Evolutionary conservation across 2,329 filamentous ascomycete species (phyloP), one percentile per base, ranked within the genome.

Genomic region (Apiospora koreana): DNA sequence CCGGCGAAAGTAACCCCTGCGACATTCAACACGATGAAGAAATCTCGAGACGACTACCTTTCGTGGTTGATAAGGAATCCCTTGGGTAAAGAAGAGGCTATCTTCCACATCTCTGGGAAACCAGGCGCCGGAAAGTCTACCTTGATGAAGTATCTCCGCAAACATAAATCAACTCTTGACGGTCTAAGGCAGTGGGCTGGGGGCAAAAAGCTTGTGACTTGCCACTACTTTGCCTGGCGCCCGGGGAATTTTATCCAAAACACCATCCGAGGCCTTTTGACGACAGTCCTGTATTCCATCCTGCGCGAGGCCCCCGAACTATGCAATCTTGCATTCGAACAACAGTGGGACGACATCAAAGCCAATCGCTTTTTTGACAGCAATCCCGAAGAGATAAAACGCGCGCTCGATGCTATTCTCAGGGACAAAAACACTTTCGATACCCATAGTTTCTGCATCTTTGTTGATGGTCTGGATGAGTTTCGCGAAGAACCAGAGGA

Each of bases 51-150:
- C 6, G 48, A 28, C 23, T 50, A 16, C 23, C 6, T 28, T 4
- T 28, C 12, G 0, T 50, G n/a, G 23, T 28, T 28, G 2, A 50
- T 0, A 25, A 6, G 7, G 1, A 16, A 7, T 16, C 10, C 23
- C 2, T 2, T 18, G 0, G 2, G 16, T 1, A 18, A 3, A 3
- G 23, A 50, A 1, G 12, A 28, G 2, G 2, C 48, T 7, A 50
- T 50, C 23, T 28, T 50, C 4, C 48, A 50, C 48, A 50, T 50
- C 5, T 50, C 10, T 7, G 48, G 48, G 12, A 50, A 50, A 6
- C 48, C 48, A 18, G 48, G 48, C 0, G 23, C 48, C 0, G 48
- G 48, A 2, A 50, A 50, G 12, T 50, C 48, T 16, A 28, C 48
- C 2, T 2, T 50, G 10, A 5, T 50, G 48, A 50, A 50, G 4